Evolutionary conservation across 2,329 filamentous ascomycete genomes (phyloP).

Genomic region (Lachnellula suecica): DNA sequence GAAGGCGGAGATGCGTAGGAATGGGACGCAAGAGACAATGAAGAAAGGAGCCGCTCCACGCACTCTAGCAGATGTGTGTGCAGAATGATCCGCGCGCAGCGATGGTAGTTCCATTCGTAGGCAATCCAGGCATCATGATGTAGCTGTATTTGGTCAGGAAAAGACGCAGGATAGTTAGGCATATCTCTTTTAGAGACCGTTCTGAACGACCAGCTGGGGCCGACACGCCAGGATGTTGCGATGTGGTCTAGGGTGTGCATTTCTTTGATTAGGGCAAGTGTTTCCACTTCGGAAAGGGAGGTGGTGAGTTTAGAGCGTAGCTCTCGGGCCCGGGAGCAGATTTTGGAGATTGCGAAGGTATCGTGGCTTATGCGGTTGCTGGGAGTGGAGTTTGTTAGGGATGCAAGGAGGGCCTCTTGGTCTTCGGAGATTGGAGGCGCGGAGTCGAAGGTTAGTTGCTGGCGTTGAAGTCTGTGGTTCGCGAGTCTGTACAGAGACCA

Average conservation of each 20-base stretch:
- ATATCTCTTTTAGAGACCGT: neutral
- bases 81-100: constrained; percentile 38
- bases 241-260: neutral
- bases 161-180: neutral
- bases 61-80: constrained; percentile 36
- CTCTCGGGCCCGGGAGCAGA: neutral
- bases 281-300: neutral
- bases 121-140: constrained; percentile 30
- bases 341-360: neutral
- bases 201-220: neutral
- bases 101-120: constrained; percentile 43
- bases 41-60: neutral
- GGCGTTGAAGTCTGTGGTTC: constrained; percentile 1
- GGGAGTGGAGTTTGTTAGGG: neutral
- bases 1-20: neutral
- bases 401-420: neutral
- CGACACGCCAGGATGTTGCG: neutral
- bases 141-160: neutral
- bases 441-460: constrained; percentile 2
- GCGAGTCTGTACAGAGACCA: neutral
- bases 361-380: neutral
- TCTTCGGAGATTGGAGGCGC: neutral
- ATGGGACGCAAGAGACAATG: neutral
- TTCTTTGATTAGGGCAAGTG: neutral
- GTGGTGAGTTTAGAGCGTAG: neutral